Base-by-base conservation (phyloP, 805 yeast species). In the Ogataea methylovora region DNA sequence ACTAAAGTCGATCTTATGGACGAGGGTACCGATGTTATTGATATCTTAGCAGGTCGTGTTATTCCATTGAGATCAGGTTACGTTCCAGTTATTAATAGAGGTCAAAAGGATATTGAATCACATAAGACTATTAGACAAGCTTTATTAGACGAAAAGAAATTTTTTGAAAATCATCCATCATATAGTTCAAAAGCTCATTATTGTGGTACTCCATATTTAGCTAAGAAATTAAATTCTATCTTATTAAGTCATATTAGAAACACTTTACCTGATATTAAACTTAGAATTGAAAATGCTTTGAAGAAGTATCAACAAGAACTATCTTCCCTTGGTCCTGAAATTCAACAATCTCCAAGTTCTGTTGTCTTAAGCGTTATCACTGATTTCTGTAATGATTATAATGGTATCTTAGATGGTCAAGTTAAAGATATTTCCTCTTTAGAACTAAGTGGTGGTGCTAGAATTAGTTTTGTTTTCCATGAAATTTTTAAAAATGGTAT, bases 151-250 rank as follows among this genome's bases (percentile, higher is more conserved):
- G 98, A 92, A 65, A 71, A 70, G 38, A 60, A 67, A 22, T 92
- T 77, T 51, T 92, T 92, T 52, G 96, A 85, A 60, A 70, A 72
- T 46, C 98, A 92, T 60, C 79, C 95, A 7, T 77, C 95, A 16
- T 92, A 92, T 62, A 74, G 86, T 48, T 81, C 92, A 22, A 92
- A 90, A 57, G 90, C 97, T 7, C 94, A 85, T 52, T 90, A 79
- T 64, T 92, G 98, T 62, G 98, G 98, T 59, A 92, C 98, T n/a
- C 97, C 97, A 27, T 92, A 82, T 59, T 69, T 92, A 54, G 96
- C 97, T 34, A 84, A 86, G 56, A 85, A 87, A 61, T 73, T 92
- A 53, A 92, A 85, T 61, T 77, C 82, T 28, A 85, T 92, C 47
- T 71, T 92, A 49, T 70, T 86, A 62, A 86, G 80, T 54, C 98